Evolutionary conservation across 2,329 filamentous ascomycete genomes (phyloP), one percentile per base, ranked within the genome.

Genomic region (Ascochyta fabae): DNA sequence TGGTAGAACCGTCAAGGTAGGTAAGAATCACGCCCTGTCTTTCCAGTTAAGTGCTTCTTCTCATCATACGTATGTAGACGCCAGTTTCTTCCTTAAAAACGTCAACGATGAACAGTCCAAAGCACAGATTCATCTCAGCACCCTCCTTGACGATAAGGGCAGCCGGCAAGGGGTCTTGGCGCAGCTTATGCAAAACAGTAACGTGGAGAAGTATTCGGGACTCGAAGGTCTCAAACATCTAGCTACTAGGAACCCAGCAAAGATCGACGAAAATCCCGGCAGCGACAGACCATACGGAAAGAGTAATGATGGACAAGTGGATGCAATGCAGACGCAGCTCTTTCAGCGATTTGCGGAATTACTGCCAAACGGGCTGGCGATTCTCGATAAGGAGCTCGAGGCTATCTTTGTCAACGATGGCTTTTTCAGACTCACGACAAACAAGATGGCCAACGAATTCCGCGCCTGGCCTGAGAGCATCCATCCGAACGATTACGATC

Each of bases 391-490:
- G 42, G 70, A 77, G 16, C 77, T 78, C 1, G 76, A 78, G 34
- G 76, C 78, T 8, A 66, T 80, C 8, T 81, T 79, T 46, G 79
- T 81, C 12, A 81, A 81, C 46, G 75, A 79, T 47, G 72, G 74
- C 43, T 81, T 80, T 59, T 79, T 78, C 60, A 69, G 74, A 22
- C 67, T 81, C n/a, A 80, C 79, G 0, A 79, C 77, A 0, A 77
- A 78, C 52, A 70, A 71, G 33, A 67, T 70, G 19, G 66, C 70
- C 0, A 73, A 77, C 26, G 70, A 73, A 1, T 80, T 80, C 52
- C 77, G 71, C 12, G 72, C 76, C 4, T 80, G 78, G 78, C 78
- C 78, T 0, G 75, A 80, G 48, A 79, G 75, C 36, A 80, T 80
- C 27, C 75, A 80, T 57, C 70, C 74, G 0, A 68, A 74, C 9